phyloP scores from a whole-genome alignment of 2,329 filamentous ascomycete species.

The Trichocomaceae sp. region DNA sequence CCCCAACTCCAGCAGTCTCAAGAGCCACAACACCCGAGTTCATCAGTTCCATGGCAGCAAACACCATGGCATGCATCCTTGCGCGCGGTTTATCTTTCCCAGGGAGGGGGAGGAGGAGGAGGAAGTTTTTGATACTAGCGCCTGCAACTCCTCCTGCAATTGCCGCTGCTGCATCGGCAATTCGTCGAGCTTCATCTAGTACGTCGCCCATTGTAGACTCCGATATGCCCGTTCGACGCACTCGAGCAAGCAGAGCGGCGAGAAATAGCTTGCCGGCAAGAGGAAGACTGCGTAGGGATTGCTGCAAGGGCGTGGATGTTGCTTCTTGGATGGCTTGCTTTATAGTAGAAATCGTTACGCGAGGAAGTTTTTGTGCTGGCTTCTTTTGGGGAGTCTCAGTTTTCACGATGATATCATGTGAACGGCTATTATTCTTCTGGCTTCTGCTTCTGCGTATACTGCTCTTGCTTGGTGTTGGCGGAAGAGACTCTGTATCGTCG shows the following conservation, averaged over 20 bases:
- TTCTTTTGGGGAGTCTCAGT: slow-evolving; percentile 14
- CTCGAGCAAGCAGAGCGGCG: slow-evolving; percentile 69
- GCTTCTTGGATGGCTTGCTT: slow-evolving; percentile 93
- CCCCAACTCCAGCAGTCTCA: slow-evolving; percentile 45
- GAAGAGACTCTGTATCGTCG: slow-evolving; percentile 31
- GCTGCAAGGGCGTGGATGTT: slow-evolving; percentile 84
- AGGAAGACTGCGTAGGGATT: slow-evolving; percentile 75
- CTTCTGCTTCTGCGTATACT: slow-evolving; percentile 25
- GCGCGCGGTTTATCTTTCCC: slow-evolving; percentile 31
- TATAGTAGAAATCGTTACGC: slow-evolving; percentile 87
- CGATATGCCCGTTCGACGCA: slow-evolving; percentile 73
- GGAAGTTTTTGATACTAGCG: slow-evolving; percentile 53
- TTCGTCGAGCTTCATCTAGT: slow-evolving; percentile 72
- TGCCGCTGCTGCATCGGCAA: slow-evolving; percentile 44
- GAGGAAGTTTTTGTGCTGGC: slow-evolving; percentile 28
- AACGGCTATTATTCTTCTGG: slow-evolving; percentile 13
- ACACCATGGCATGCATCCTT: slow-evolving; percentile 57
- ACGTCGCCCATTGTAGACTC: slow-evolving; percentile 88
- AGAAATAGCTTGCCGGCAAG: slow-evolving; percentile 79
- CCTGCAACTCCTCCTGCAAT: slow-evolving; percentile 50
- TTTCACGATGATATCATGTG: slow-evolving; percentile 3
- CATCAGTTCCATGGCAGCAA: slow-evolving; percentile 72
- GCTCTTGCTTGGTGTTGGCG: slow-evolving; percentile 41
- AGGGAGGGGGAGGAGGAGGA: slow-evolving; percentile 55
- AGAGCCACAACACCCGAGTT: slow-evolving; percentile 83